phyloP scores from a whole-genome alignment of 2,329 filamentous ascomycete genomes.

The Periglandula ipomoeae region DNA sequence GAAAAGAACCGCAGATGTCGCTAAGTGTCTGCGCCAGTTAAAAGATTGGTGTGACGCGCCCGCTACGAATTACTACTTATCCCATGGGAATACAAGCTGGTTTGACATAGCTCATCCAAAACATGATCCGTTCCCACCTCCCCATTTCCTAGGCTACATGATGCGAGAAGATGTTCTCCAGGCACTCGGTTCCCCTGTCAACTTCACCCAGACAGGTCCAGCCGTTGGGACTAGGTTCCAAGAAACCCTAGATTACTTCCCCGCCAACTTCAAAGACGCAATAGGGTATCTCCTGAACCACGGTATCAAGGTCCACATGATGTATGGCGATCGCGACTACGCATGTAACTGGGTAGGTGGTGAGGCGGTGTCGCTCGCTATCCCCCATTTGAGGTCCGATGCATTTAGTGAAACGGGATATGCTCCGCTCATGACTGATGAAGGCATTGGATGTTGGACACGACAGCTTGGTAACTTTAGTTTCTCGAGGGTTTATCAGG shows the following conservation, averaged over 20 bases:
- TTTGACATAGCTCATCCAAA: conserved; percentile 52
- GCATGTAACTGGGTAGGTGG: conserved; percentile 61
- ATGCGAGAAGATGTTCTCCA: conserved; percentile 46
- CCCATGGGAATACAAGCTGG: conserved; percentile 41
- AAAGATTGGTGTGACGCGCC: no score
- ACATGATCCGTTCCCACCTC: conserved; percentile 53
- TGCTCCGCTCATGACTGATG: conserved; percentile 56
- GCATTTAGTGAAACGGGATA: conserved; percentile 57
- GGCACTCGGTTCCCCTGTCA: conserved; percentile 54
- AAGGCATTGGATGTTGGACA: conserved; percentile 55
- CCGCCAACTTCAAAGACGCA: conserved; percentile 36
- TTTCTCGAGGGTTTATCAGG: conserved; percentile 56
- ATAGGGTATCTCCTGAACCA: conserved; percentile 50
- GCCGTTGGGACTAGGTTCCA: conserved; percentile 45
- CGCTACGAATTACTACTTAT: no score
- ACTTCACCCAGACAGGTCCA: conserved; percentile 38
- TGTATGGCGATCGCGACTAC: conserved; percentile 57
- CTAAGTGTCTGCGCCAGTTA: no score
- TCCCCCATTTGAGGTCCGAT: conserved; percentile 38
- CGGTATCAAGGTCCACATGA: conserved; percentile 59
- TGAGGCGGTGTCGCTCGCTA: conserved; percentile 55
- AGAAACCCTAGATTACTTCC: conserved; percentile 50
- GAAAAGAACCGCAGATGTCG: conserved; percentile 34
- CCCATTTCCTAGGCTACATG: conserved; percentile 53
- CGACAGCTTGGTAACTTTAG: conserved; percentile 66